Evolutionary conservation across 2,329 filamentous ascomycete species (phyloP).

Genomic region (Ilyonectria sp.): DNA sequence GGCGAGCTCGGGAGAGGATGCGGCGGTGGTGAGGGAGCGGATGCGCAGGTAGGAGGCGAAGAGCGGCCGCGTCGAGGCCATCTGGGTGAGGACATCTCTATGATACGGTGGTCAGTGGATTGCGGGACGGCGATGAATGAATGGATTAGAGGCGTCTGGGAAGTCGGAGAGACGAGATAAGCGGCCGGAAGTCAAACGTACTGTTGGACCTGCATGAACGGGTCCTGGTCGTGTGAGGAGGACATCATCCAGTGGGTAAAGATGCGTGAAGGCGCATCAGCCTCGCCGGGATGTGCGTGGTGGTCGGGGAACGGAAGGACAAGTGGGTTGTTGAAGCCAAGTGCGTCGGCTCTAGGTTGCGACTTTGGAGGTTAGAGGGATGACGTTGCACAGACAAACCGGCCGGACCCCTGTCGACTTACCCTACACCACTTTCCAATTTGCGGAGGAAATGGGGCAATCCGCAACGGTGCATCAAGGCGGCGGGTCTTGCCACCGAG

Average conservation of each 20-base stretch:
- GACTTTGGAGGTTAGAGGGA: conserved; percentile 44
- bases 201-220: conserved; percentile 82
- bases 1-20: conserved; percentile 86
- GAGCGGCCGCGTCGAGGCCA: conserved; percentile 85
- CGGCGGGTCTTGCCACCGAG: conserved; percentile 10
- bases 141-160: conserved; percentile 20
- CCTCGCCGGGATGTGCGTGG: conserved; percentile 2
- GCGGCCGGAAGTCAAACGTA: conserved; percentile 53
- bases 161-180: conserved; percentile 12
- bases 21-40: conserved; percentile 82
- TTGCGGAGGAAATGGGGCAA: conserved; percentile 29
- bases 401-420: conserved; percentile 13
- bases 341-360: conserved; percentile 36
- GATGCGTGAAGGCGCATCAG: conserved; percentile 43
- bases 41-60: conserved; percentile 98
- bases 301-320: background rate
- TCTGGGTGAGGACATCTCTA: conserved; percentile 90
- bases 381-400: conserved; percentile 50
- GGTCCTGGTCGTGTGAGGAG: conserved; percentile 77
- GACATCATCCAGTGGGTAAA: conserved; percentile 71
- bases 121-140: conserved; percentile 2
- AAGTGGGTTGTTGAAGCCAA: conserved; percentile 11
- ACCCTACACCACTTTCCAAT: conserved; percentile 17
- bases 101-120: conserved; percentile 25
- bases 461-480: conserved; percentile 34